phyloP scores from a whole-genome alignment of 495 filamentous ascomycete species.

The Xylaria scruposa region DNA sequence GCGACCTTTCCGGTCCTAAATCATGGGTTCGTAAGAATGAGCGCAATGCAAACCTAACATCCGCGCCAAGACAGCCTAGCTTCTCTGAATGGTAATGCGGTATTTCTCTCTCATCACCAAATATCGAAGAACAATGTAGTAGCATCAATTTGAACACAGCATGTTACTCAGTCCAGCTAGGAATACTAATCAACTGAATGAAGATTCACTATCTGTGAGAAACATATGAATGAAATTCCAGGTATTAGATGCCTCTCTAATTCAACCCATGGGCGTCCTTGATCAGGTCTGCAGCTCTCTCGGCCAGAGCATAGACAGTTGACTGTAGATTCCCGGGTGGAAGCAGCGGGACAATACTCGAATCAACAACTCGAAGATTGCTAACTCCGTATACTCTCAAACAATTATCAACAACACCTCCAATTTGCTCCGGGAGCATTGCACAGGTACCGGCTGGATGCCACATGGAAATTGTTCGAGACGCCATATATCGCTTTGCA shows the following conservation, averaged over 20 bases:
- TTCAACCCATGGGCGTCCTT: conserved; percentile 14
- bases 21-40: too few species aligned
- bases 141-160: too few species aligned
- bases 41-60: too few species aligned
- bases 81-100: too few species aligned
- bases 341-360: conserved; percentile 43
- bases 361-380: conserved; percentile 46
- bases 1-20: too few species aligned
- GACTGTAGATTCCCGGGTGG: conserved; percentile 45
- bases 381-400: conserved; percentile 34
- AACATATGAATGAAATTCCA: too few species aligned
- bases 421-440: conserved; percentile 33
- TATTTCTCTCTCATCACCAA: too few species aligned
- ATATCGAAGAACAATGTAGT: too few species aligned
- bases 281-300: conserved; percentile 34
- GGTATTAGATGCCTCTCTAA: not conserved
- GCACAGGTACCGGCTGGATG: conserved; percentile 36
- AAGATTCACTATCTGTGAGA: too few species aligned
- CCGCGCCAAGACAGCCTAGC: too few species aligned
- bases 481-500: conserved; percentile 18
- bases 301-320: conserved; percentile 47
- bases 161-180: too few species aligned
- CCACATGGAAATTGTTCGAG: conserved; percentile 28
- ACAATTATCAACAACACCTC: conserved; percentile 33
- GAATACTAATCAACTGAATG: too few species aligned